Conservation (phyloP, 1,139 yeast genomes). For the Kurtzmaniella quercitrusa region DNA sequence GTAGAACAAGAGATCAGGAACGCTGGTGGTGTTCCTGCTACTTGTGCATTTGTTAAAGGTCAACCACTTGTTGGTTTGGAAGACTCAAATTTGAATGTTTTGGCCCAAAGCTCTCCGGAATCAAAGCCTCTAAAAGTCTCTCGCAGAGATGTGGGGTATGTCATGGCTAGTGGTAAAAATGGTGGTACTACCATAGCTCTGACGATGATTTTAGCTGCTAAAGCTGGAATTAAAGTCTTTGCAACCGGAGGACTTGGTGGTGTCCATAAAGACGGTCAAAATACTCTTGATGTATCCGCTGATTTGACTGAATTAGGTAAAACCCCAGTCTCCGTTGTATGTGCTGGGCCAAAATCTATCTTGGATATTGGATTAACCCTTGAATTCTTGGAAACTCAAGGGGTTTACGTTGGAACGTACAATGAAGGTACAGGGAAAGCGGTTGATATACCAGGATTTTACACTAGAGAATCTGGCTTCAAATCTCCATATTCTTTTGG, state of each 20-base stretch:
- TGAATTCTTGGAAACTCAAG: conserved; percentile 88
- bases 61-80: conserved; percentile 65
- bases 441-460: conserved; percentile 74
- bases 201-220: conserved; percentile 76
- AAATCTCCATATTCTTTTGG: conserved; percentile 63
- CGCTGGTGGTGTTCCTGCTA: conserved; percentile 78
- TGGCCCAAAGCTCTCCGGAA: conserved; percentile 38
- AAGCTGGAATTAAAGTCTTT: conserved; percentile 78
- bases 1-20: conserved; percentile 63
- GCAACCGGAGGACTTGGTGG: conserved; percentile 96
- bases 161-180: conserved; percentile 55
- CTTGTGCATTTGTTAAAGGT: conserved; percentile 76
- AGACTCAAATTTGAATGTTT: conserved; percentile 39
- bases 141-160: conserved; percentile 74
- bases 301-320: conserved; percentile 81
- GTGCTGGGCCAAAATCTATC: conserved; percentile 89
- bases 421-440: conserved; percentile 30
- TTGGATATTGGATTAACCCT: conserved; percentile 76
- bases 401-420: conserved; percentile 54
- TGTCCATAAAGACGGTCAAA: conserved; percentile 76
- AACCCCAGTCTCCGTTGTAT: conserved; percentile 83
- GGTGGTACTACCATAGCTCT: conserved; percentile 94
- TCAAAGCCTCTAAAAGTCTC: conserved; percentile 57
- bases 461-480: conserved; percentile 72
- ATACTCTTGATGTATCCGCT: conserved; percentile 79